Base-by-base conservation (phyloP, 2,329 filamentous ascomycete genomes). In the Herpotrichia juniperi region DNA sequence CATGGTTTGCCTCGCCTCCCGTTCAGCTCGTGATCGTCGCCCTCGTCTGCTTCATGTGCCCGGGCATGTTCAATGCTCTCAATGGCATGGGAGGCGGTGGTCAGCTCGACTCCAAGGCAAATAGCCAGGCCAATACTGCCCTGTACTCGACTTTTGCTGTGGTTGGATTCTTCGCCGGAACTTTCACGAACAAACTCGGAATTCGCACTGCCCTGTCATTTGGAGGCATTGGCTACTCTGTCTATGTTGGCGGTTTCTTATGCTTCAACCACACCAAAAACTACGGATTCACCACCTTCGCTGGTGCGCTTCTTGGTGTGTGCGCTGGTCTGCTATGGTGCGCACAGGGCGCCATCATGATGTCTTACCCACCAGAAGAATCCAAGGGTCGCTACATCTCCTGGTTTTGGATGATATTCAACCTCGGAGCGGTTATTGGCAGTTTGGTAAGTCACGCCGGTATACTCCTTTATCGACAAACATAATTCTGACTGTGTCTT, bases 401-500 rank as follows among this genome's bases (percentile, higher is more conserved):
- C 54, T 87, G 86, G 78, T 96, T 96, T 77, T 96, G 93, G 93
- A 87, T 92, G 72, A 96, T 97, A 67, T 97, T 96, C 82, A 96
- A 96, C 75, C 75, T 93, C 53, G 93, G 93, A 63, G 92, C 87
- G 64, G 92, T 96, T 55, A 91, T 97, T 72, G 93, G 93, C 56
- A 86, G 87, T 66, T 70, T 87, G 78, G 83, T 85, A 74, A 71
- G 81, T 71, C 50, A 75, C 32, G 3, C 4, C 16, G 10, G 4
- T 17, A 25, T n/a, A 22, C 26, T 28, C 21, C 10, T 22, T 35
- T 40, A 37, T 49, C 35, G 46, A 39, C 40, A 28, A 26, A 19
- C 5, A 6, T 19, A 35, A 17, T 39, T 50, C 17, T 50, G 44
- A 30, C 25, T 8, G 39, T 26, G 31, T 17, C 30, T 37, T 28